A percentile compares a stretch with the other conserved stretches of the same genome.
These are phyloP conservation scores for Hymenoscyphus fructigenus DNA, from an alignment of 2,329 filamentous ascomycete species.

Conservation along the genomic window DNA sequence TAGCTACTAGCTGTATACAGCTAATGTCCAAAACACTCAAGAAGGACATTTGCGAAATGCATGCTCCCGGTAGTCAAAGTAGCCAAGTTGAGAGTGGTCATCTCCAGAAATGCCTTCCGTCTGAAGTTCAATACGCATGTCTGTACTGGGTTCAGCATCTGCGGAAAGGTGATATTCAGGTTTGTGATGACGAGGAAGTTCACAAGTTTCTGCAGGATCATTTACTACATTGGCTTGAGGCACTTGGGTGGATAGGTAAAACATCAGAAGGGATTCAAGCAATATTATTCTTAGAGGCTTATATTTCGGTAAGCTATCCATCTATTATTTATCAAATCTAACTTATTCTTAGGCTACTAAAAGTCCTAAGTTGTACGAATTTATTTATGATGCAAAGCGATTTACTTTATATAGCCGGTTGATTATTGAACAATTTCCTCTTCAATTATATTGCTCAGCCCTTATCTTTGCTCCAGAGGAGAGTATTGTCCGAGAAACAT, in stretches of 20 bases:
- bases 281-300: conserved; percentile 3
- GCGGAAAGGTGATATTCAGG: conserved; percentile 30
- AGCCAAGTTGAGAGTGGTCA: conserved; percentile 19
- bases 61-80: conserved; percentile 22
- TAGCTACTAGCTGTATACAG: conserved; percentile 18
- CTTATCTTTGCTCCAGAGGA: conserved; percentile 27
- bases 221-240: conserved; percentile 7
- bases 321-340: background rate
- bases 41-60: conserved; percentile 22
- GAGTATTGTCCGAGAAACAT: conserved; percentile 30
- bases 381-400: conserved; percentile 29
- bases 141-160: too few relatives aligned
- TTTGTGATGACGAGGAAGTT: conserved; percentile 21
- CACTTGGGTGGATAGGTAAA: too few relatives aligned
- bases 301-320: conserved; percentile 4
- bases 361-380: conserved; percentile 22
- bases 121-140: conserved; percentile 39
- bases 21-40: conserved; percentile 32
- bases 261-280: too few relatives aligned
- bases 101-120: conserved; percentile 34
- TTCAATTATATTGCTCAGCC: conserved; percentile 36
- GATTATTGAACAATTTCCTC: conserved; percentile 28
- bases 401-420: conserved; percentile 26
- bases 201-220: conserved; percentile 2
- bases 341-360: conserved; percentile 11